These are phyloP conservation scores for Hanseniaspora jakobsenii DNA, from an alignment of 805 yeast species.

Conservation along the genomic window DNA sequence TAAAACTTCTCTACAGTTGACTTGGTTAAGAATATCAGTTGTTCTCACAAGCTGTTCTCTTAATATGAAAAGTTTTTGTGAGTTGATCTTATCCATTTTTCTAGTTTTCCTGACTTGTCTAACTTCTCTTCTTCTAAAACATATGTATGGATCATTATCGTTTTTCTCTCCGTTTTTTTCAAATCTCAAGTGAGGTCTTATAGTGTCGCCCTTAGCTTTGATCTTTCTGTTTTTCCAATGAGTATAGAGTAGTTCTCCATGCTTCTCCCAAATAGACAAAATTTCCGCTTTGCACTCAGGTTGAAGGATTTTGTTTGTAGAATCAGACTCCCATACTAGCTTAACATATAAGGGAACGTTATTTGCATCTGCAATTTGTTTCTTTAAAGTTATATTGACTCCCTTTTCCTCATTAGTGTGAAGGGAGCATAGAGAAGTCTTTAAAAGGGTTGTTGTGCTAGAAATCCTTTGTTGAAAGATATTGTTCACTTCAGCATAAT, in stretches of 20 bases:
- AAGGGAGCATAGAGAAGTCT: slow-evolving; percentile 6
- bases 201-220: slow-evolving; percentile 51
- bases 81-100: slow-evolving; percentile 81
- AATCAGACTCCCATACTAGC: slow-evolving; percentile 14
- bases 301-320: slow-evolving; percentile 9
- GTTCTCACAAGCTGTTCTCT: slow-evolving; percentile 71
- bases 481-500: slow-evolving; percentile 55
- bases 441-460: not conserved
- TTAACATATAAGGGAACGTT: slow-evolving; percentile 28
- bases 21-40: slow-evolving; percentile 50
- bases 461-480: slow-evolving; percentile 33
- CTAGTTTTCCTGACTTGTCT: slow-evolving; percentile 94
- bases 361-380: slow-evolving; percentile 44
- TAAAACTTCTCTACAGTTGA: slow-evolving; percentile 56
- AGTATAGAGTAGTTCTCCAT: slow-evolving; percentile 58
- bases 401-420: slow-evolving; percentile 13
- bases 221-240: slow-evolving; percentile 76
- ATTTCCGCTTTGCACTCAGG: slow-evolving; percentile 13
- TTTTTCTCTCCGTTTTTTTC: slow-evolving; percentile 84
- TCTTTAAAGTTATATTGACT: slow-evolving; percentile 42
- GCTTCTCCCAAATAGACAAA: slow-evolving; percentile 29
- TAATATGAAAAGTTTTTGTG: slow-evolving; percentile 64
- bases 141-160: slow-evolving; percentile 86
- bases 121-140: slow-evolving; percentile 89
- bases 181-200: slow-evolving; percentile 65